Conservation (phyloP, 352 stramenopile genomes). For the Paralagenidium karlingii region DNA sequence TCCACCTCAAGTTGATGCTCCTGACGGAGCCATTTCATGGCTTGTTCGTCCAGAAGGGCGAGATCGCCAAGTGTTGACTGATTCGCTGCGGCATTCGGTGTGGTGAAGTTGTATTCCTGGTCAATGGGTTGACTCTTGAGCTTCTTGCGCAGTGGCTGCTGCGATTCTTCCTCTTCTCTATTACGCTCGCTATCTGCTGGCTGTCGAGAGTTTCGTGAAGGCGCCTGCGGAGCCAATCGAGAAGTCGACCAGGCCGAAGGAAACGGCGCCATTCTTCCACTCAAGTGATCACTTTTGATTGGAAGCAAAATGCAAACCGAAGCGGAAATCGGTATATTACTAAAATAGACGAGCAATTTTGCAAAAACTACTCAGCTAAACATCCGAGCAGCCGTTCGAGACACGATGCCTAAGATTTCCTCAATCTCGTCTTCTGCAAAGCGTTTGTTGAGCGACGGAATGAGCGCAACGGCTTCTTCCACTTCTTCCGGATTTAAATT, state of each 20-base stretch:
- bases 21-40: slow-evolving; percentile 29
- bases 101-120: too few species aligned
- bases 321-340: too few species aligned
- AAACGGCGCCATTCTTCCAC: too few species aligned
- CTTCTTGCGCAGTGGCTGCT: slow-evolving; percentile 27
- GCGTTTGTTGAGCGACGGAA: slow-evolving; percentile 80
- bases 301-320: too few species aligned
- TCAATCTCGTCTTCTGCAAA: slow-evolving; percentile 85
- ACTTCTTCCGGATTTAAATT: slow-evolving; percentile 85
- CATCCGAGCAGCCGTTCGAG: slow-evolving; percentile 77
- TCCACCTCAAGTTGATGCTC: slow-evolving; percentile 34
- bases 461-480: slow-evolving; percentile 79
- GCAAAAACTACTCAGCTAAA: slow-evolving; percentile 39
- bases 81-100: neutral
- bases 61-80: neutral
- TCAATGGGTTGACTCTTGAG: slow-evolving; percentile 7
- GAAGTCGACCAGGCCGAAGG: too few species aligned
- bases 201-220: too few species aligned
- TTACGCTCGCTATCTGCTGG: too few species aligned
- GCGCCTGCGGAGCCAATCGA: too few species aligned
- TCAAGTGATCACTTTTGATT: too few species aligned
- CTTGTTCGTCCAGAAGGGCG: slow-evolving; percentile 8
- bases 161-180: too few species aligned
- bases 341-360: neutral
- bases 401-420: slow-evolving; percentile 82